These are phyloP conservation scores for Mortierella sp. DNA, from an alignment of 371 early-diverging fungal species.

Conservation along the genomic window DNA sequence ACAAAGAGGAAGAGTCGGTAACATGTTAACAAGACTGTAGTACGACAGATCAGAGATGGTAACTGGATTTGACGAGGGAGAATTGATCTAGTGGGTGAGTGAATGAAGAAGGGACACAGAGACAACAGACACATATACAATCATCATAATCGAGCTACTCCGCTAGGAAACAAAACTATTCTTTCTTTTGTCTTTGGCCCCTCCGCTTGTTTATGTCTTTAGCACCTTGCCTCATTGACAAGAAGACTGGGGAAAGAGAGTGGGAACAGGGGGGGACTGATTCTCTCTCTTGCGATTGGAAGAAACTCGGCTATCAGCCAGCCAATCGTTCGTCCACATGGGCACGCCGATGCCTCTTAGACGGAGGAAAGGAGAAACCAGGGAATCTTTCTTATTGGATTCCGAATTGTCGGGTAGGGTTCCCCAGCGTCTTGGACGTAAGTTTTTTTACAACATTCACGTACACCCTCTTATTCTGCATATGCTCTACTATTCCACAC, in stretches of 20 bases:
- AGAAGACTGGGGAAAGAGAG: not conserved
- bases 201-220: not conserved
- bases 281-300: not conserved
- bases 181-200: not conserved
- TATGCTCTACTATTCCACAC: not conserved
- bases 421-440: conserved; percentile 1
- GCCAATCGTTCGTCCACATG: conserved; percentile 12
- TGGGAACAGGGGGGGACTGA: too few relatives aligned
- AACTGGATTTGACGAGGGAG: not conserved
- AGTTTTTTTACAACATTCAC: not conserved
- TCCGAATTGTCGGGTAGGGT: not conserved
- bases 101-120: not conserved
- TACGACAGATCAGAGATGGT: not conserved
- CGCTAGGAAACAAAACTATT: not conserved
- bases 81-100: not conserved
- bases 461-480: not conserved
- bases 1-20: not conserved
- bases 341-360: not conserved
- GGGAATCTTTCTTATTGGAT: not conserved
- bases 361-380: conserved; percentile 7
- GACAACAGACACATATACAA: not conserved
- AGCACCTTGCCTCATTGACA: not conserved
- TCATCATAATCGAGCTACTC: not conserved
- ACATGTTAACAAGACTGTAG: not conserved
- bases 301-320: not conserved